Base-by-base conservation (phyloP, 768 basidiomycete genomes). In the Rubroboletus satanas region DNA sequence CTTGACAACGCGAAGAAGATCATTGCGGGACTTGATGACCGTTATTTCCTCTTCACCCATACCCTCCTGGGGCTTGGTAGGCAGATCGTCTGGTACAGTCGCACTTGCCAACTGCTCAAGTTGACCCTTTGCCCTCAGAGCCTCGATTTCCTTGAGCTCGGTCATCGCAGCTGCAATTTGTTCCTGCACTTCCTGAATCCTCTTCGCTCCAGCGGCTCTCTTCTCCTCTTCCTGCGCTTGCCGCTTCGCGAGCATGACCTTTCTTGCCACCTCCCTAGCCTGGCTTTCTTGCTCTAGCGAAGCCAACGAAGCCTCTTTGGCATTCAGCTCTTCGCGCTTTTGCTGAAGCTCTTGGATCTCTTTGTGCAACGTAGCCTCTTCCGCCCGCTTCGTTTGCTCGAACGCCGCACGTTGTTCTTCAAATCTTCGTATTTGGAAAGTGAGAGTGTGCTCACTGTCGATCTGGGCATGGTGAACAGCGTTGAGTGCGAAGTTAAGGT, bases 141-240 rank as follows among this genome's bases (percentile, higher is more conserved):
- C 32, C 14, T 52, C 49, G 18, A 55, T 37, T 43, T 62, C 57
- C 39, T 53, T 42, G 14, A 66, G 21, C 32, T 68, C 66, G 44
- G 62, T 49, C 32, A 64, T 21, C 11, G 68, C 60, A 7, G 12
- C 35, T 3, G 45, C 35, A 26, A 70, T 62, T 42, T 59, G 68
- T 26, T 62, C 57, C 47, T 60, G 62, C 1, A 54, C 46, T 31
- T 56, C 60, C 12, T 49, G 61, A 10, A 48, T 43, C 23, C 57
- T 62, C 51, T 56, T 60, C 41, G 57, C 48, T 35, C 65, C 64
- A 1, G 57, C 55, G 7, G 39, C 45, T 38, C 56, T 54, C 36
- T 35, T 60, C 33, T 70, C 68, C 26, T 68, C 64, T 46, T 71
- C 69, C 37, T 59, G 62, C 4, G 55, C 66, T 28, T 61, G 70